Evolutionary conservation across 805 yeast species (phyloP), one percentile per base, ranked within the genome.

Genomic region (Wickerhamiella sorbophila): DNA sequence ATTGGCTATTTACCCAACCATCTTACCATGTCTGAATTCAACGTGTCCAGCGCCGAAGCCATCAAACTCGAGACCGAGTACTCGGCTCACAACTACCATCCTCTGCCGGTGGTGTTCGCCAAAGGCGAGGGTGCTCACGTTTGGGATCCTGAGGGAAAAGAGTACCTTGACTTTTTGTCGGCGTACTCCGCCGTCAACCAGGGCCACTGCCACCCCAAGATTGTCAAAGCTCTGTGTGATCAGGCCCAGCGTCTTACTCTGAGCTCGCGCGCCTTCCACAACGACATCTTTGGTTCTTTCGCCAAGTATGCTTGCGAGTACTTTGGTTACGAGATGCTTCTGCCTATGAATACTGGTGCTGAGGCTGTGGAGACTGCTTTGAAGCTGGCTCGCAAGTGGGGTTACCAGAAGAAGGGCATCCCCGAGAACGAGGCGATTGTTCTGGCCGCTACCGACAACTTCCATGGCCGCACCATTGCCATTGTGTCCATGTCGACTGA

Each of bases 341-440:
- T 88, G 59, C 97, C 97, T 51, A 88, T 87, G 96, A 88, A 88
- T 69, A 88, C 97, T 12, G 97, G 97, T 59, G 96, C 96, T 32
- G 97, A 88, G 66, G 97, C 97, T 8, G 97, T 88, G 33, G 97
- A 88, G 67, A 84, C 95, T 33, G 95, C 82, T 22, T 69, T 88
- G 59, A 88, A 88, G 63, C 68, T 88, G 46, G 96, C 96, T 40
- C 79, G 97, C 72, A 79, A 88, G 68, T 88, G 97, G 97, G 97
- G 96, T 43, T 88, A 87, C 68, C 71, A 71, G 54, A 76, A 75
- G 61, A 88, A 88, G 67, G 80, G 80, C 2, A 88, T 88, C 52
- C 78, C 86, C 26, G 71, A 75, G 22, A 75, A 74, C 55, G 83
- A 88, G 62, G 95, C 95, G 40, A 78, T 87, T 54, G 77, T 88